A percentile compares a stretch with the other conserved stretches of the same genome.
These are phyloP conservation scores for Rubia peregrina DNA, from an alignment of 305 asterid species.

Conservation along the genomic window DNA sequence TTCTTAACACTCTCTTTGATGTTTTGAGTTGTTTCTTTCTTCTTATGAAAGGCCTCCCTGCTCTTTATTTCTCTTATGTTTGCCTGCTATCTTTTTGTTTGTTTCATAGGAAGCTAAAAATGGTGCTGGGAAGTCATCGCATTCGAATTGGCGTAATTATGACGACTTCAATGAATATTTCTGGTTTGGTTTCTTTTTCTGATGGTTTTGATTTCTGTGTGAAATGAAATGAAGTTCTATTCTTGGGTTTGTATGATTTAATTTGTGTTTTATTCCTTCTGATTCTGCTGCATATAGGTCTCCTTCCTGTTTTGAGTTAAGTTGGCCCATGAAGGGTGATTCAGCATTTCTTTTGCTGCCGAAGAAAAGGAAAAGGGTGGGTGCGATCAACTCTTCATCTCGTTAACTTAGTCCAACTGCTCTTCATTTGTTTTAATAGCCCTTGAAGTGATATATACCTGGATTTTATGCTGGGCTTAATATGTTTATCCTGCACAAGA, in stretches of 20 bases:
- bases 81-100: neutral
- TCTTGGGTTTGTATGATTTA: conserved; percentile 10
- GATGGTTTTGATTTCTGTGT: neutral
- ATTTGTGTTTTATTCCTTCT: conserved; percentile 13
- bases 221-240: neutral
- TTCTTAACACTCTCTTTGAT: neutral
- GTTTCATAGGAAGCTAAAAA: conserved; percentile 69
- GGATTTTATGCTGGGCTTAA: neutral
- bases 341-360: conserved; percentile 72
- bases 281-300: conserved; percentile 44
- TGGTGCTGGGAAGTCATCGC: conserved; percentile 88
- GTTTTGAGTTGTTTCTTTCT: neutral
- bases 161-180: conserved; percentile 96
- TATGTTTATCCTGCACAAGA: neutral
- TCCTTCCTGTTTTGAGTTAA: conserved; percentile 80
- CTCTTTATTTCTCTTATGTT: neutral
- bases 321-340: conserved; percentile 68
- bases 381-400: conserved; percentile 22
- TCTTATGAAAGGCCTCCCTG: neutral
- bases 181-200: conserved; percentile 43
- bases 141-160: conserved; percentile 93
- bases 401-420: neutral
- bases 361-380: conserved; percentile 69
- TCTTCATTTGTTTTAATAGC: neutral
- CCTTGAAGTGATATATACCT: neutral